Conservation (phyloP, 1,284 basidiomycete genomes). For the Pascua sp. region DNA sequence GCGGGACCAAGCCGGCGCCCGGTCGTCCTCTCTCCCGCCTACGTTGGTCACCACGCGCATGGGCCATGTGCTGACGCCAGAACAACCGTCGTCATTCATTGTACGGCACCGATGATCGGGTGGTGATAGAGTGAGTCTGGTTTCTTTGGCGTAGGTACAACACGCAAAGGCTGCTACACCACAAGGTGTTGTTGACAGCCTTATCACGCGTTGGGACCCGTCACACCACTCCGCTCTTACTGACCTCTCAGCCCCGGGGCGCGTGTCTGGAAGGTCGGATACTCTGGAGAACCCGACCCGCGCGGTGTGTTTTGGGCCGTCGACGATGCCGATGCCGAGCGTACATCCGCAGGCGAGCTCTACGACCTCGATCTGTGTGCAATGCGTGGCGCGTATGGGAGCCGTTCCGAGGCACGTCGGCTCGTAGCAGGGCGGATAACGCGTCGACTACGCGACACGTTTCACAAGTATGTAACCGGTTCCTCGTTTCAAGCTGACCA, state of each 20-base stretch:
- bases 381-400: constrained; percentile 24
- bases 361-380: constrained; percentile 42
- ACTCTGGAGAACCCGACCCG: constrained; percentile 50
- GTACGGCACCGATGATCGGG: constrained; percentile 51
- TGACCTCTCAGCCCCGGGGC: constrained; percentile 41
- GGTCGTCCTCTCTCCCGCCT: too few species aligned
- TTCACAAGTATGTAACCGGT: constrained; percentile 67
- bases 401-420: constrained; percentile 65
- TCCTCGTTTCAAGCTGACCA: constrained; percentile 9
- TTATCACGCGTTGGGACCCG: too few species aligned
- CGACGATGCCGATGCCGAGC: constrained; percentile 7
- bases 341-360: constrained; percentile 22
- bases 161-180: too few species aligned
- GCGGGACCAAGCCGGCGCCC: too few species aligned
- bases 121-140: constrained; percentile 48
- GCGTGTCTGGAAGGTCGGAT: constrained; percentile 51
- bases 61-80: constrained; percentile 19
- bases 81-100: constrained; percentile 47
- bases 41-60: too few species aligned
- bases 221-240: not conserved
- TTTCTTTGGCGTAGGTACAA: not conserved
- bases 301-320: constrained; percentile 42
- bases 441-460: constrained; percentile 67
- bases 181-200: not conserved
- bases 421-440: constrained; percentile 67